Conservation (phyloP, 495 filamentous ascomycete species). For the Letharia columbiana region DNA sequence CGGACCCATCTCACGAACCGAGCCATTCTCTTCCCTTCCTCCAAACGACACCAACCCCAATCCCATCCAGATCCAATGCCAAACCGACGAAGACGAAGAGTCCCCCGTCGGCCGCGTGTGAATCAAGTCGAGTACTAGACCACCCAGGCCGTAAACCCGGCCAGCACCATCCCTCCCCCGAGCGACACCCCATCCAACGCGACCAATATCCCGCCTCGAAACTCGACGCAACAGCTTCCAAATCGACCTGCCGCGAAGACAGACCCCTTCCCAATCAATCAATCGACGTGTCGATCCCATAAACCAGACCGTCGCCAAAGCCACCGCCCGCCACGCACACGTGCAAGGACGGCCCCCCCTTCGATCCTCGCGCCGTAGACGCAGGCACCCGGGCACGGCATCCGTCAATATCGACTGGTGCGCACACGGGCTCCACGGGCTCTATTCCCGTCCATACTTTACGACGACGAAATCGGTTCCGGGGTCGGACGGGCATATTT, state of each 20-base stretch:
- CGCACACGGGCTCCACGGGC: too few relatives aligned
- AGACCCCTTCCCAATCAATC: too few relatives aligned
- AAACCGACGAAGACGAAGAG: neutral
- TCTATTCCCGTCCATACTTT: too few relatives aligned
- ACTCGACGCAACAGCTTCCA: neutral
- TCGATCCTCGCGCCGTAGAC: constrained; percentile 21
- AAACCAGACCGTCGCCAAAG: constrained; percentile 21
- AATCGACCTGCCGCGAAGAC: too few relatives aligned
- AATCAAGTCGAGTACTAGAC: neutral
- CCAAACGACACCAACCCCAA: neutral
- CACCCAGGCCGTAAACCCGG: neutral
- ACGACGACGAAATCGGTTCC: too few relatives aligned
- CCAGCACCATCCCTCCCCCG: neutral
- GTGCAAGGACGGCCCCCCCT: too few relatives aligned
- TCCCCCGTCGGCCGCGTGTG: neutral
- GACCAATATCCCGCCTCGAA: neutral
- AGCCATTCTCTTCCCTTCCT: constrained; percentile 28
- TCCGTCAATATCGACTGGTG: too few relatives aligned
- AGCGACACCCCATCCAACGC: neutral
- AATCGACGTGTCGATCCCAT: too few relatives aligned
- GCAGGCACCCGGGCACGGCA: too few relatives aligned
- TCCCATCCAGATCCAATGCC: neutral
- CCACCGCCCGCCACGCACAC: neutral
- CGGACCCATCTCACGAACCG: constrained; percentile 17
- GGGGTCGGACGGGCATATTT: too few relatives aligned